A percentile compares a stretch with the other conserved stretches of the same genome.
phyloP scores from a whole-genome alignment of 345 rosid species.

The Pistacia atlantica region DNA sequence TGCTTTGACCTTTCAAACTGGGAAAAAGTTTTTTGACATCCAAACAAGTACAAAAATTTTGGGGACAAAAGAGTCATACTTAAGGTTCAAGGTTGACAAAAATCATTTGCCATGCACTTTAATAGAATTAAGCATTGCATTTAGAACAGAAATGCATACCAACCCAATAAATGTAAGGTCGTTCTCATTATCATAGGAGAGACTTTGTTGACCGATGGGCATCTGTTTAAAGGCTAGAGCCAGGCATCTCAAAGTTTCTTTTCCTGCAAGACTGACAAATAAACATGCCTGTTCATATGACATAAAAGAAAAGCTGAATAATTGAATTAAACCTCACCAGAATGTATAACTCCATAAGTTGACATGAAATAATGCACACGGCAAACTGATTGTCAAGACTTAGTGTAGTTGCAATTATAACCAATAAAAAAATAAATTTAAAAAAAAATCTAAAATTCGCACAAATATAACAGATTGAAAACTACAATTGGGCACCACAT shows the following conservation, averaged over 20 bases:
- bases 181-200: slow-evolving; percentile 81
- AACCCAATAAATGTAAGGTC: slow-evolving; percentile 98
- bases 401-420: neutral
- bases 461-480: neutral
- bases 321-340: neutral
- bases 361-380: slow-evolving; percentile 1
- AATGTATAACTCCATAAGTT: neutral
- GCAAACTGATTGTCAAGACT: neutral
- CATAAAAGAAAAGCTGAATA: neutral
- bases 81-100: neutral
- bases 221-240: slow-evolving; percentile 86
- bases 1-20: neutral
- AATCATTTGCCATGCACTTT: slow-evolving; percentile 6
- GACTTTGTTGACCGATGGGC: slow-evolving; percentile 70
- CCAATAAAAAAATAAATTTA: neutral
- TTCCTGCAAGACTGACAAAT: slow-evolving; percentile 86
- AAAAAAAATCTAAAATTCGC: neutral
- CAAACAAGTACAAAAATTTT: neutral
- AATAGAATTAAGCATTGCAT: neutral
- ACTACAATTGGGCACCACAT: neutral
- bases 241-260: slow-evolving; percentile 90
- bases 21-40: neutral
- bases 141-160: slow-evolving; percentile 77
- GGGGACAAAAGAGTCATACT: neutral
- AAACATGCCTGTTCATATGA: slow-evolving; percentile 25